Base-by-base conservation (phyloP, 2,329 filamentous ascomycete genomes). In the Pyrenophora graminea region DNA sequence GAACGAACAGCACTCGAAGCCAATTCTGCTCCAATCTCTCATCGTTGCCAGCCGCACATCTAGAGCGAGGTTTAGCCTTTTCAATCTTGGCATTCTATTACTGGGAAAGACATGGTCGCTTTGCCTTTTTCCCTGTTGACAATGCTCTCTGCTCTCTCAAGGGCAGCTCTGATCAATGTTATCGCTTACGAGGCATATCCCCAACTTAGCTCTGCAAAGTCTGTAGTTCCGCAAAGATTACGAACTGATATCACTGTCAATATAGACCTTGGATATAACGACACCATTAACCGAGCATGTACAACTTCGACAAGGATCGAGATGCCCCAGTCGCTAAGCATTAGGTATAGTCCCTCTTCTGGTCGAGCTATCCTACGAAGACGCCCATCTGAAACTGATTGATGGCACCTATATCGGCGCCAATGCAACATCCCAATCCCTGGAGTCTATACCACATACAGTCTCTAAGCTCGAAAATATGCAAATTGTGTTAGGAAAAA, bases 1-100 rank as follows among this genome's bases (percentile, higher is more conserved):
- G 13, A 58, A 51, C 19, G 59, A 62, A 40, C 48, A 53, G 19
- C 27, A 42, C 10, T 17, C 34, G 33, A 38, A 48, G 21, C 19
- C 30, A 19, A 42, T 54, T 27, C 48, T 54, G 6, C 39, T 58
- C 7, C 23, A 39, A 5, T 23, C 48, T 3, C 33, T 56, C 8
- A 44, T 54, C 4, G 46, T 33, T 10, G 48, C 54, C 12, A 59
- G 58, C 37, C 15, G 19, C 17, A 52, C 50, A 4, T 39, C 34
- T 10, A n/a, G 39, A 4, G 53, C 51, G 3, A 46, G 30, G n/a
- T 59, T 43, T 31, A 47, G 55, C 27, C n/a, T 51, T 21, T 34
- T 56, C 23, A 36, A 51, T 13, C 31, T 59, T 13, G 33, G 13
- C 18, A 32, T 51, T 51, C 3, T 38, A 56, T 9, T 43, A 34